Percentiles rank a stretch among this genome's conserved stretches.
These are phyloP conservation scores for Dioscorea zingiberensis DNA, from an alignment of 106 monocot species.

Conservation along the genomic window DNA sequence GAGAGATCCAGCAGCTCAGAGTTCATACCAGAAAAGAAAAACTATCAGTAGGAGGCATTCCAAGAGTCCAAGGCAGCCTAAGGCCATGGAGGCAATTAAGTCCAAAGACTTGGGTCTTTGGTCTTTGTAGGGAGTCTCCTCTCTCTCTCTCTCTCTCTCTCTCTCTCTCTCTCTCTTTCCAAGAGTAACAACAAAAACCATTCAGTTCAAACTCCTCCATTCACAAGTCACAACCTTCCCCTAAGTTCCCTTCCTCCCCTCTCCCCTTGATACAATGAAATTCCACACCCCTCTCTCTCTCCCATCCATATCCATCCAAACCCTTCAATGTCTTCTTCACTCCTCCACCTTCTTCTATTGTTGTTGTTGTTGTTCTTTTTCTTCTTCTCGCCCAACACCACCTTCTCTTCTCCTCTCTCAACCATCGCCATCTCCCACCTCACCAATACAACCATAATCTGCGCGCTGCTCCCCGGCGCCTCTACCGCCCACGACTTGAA, in stretches of 20 bases:
- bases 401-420: slow-evolving; percentile 32
- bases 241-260: background rate
- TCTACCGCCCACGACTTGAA: slow-evolving; percentile 27
- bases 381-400: no score
- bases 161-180: no score
- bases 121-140: no score
- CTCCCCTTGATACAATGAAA: slow-evolving; percentile 14
- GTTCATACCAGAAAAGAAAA: no score
- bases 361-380: background rate
- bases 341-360: slow-evolving; percentile 13
- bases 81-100: no score
- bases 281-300: background rate
- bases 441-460: slow-evolving; percentile 42
- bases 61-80: no score
- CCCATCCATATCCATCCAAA: background rate
- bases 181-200: no score
- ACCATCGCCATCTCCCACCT: slow-evolving; percentile 48
- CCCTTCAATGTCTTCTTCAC: slow-evolving; percentile 19
- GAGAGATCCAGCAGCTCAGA: no score
- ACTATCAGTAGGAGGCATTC: no score
- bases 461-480: slow-evolving; percentile 38
- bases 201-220: background rate
- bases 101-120: no score
- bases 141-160: no score
- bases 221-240: background rate